Conservation (phyloP, 106 monocot genomes). For the Xerophyta viscosa region DNA sequence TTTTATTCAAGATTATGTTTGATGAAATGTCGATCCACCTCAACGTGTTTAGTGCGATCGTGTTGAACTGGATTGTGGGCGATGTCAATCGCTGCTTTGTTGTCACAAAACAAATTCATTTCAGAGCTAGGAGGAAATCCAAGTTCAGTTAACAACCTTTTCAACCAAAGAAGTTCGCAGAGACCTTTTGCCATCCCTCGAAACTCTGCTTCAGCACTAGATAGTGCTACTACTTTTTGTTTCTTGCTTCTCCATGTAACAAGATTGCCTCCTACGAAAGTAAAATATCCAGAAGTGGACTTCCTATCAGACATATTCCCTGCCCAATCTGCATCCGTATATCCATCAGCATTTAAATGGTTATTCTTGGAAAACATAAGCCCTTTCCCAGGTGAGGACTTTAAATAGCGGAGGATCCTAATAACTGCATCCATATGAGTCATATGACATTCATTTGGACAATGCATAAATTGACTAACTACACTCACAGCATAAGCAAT, state of each 20-base stretch:
- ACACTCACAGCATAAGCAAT: not conserved
- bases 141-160: not conserved
- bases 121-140: not conserved
- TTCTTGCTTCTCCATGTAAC: conserved; percentile 5
- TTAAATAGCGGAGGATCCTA: not conserved
- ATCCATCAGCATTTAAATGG: not conserved
- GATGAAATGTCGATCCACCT: not conserved
- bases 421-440: no score
- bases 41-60: not conserved
- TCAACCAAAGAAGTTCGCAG: not conserved
- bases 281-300: not conserved
- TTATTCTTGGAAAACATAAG: not conserved
- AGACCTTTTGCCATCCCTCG: not conserved
- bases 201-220: not conserved
- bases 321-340: conserved; percentile 1
- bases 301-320: not conserved
- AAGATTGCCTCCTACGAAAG: conserved; percentile 2
- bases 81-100: not conserved
- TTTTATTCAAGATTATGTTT: no score
- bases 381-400: not conserved
- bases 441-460: not conserved
- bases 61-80: conserved; percentile 1
- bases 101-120: not conserved
- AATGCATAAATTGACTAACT: not conserved
- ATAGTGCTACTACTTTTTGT: not conserved